Base-by-base conservation (phyloP, 2,329 filamentous ascomycete genomes). In the Trichoderma breve region DNA sequence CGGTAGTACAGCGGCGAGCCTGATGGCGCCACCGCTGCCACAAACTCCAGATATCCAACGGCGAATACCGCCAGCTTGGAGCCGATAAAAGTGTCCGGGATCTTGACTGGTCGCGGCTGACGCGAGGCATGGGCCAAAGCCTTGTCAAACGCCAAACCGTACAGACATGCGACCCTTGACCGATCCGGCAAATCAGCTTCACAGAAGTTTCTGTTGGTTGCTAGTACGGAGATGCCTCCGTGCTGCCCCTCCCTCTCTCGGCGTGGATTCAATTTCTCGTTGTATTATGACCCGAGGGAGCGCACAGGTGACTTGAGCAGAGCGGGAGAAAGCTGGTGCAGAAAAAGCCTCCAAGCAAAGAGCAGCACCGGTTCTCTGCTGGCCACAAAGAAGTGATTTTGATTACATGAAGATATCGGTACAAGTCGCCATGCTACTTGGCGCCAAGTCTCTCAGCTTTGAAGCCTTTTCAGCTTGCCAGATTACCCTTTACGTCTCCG, bases 31-130 rank as follows among this genome's bases (percentile, higher is more conserved):
- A 24, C 62, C 18, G 28, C 21, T 21, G 28, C 34, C 30, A 21
- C 36, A 21, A 43, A 34, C 30, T 32, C n/a, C 26, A 30, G 39
- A 51, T 32, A 12, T 21, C 51, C 64, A 67, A 58, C 32, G 8
- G 6, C 5, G 12, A 34, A 21, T 70, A 70, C 66, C 66, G 57
- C 57, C 66, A 70, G 66, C 55, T 61, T 70, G 66, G 66, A 53
- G 26, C 66, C 66, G 66, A 70, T 11, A 24, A 32, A 28, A 30
- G 11, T 11, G n/a, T 5, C 26, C 30, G 60, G 28, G 36, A 39
- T n/a, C n/a, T 62, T 24, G 36, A 39, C 14, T 30, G 7, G 34
- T 8, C 8, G 15, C 53, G 39, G 28, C 9, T 64, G 30, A 39
- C n/a, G 51, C 47, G 26, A 57, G 47, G 24, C 47, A 30, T n/a